phyloP scores from a whole-genome alignment of 2,329 filamentous ascomycete species.

The Hypoxylon sp. region DNA sequence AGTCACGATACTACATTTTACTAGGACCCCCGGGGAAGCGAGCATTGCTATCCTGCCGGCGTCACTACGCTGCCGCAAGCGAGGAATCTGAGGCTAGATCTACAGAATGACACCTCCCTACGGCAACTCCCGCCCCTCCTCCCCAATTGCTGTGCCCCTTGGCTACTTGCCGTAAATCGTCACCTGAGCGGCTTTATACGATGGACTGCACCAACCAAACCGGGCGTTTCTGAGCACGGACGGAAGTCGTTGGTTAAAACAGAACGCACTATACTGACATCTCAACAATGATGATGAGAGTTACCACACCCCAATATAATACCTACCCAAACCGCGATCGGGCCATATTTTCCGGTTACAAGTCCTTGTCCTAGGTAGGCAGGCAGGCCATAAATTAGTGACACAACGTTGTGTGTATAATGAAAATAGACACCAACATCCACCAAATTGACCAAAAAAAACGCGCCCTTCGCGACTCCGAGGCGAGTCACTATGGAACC shows the following conservation, averaged over 20 bases:
- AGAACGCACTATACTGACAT: conserved; percentile 1
- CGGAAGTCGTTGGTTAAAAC: conserved; percentile 18
- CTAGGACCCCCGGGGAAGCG: neutral
- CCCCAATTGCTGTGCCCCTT: conserved; percentile 35
- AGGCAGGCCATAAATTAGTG: conserved; percentile 20
- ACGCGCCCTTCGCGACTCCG: conserved; percentile 7
- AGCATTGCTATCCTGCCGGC: neutral
- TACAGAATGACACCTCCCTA: conserved; percentile 33
- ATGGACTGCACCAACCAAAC: conserved; percentile 25
- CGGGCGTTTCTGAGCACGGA: conserved; percentile 11
- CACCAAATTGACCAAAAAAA: neutral
- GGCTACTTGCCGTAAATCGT: conserved; percentile 31
- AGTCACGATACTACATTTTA: neutral
- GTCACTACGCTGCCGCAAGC: conserved; percentile 1
- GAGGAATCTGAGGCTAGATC: conserved; percentile 36
- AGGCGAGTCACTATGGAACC: neutral
- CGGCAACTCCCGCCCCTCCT: conserved; percentile 40
- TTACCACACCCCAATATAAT: conserved; percentile 11
- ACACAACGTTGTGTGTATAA: conserved; percentile 23
- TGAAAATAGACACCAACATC: conserved; percentile 25
- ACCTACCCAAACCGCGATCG: conserved; percentile 20
- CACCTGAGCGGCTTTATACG: conserved; percentile 29
- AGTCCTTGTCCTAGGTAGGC: conserved; percentile 15
- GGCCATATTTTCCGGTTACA: conserved; percentile 8
- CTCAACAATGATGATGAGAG: conserved; percentile 5